Conservation (phyloP, 2,329 filamentous ascomycete species). For the Magnaporthales sp. region DNA sequence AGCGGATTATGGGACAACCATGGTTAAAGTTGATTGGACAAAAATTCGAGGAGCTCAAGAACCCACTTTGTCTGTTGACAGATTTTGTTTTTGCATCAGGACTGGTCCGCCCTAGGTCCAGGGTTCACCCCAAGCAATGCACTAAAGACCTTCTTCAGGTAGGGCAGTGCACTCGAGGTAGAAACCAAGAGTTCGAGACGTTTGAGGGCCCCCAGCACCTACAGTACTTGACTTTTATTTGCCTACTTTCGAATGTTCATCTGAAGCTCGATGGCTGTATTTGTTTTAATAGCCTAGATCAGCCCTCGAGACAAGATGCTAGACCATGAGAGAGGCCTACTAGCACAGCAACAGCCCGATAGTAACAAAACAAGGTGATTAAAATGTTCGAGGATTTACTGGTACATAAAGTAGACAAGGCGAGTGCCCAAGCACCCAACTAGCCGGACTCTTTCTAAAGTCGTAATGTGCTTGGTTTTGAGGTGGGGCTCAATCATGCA, state of each 20-base stretch:
- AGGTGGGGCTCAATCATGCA: neutral
- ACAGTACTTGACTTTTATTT: no score
- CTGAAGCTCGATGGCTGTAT: neutral
- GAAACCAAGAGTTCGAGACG: neutral
- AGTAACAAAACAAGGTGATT: neutral
- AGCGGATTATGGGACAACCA: neutral
- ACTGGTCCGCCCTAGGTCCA: no score
- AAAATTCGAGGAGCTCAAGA: neutral
- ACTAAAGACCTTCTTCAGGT: neutral
- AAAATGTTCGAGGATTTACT: neutral
- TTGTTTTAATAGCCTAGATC: neutral
- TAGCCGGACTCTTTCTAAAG: neutral
- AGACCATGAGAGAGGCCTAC: neutral
- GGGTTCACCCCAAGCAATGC: neutral
- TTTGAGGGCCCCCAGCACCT: no score
- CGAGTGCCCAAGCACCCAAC: no score
- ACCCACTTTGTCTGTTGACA: neutral
- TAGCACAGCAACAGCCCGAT: neutral
- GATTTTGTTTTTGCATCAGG: neutral
- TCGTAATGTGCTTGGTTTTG: neutral
- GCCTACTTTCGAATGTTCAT: neutral
- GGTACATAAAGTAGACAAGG: neutral
- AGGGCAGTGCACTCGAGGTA: neutral
- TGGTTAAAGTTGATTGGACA: neutral
- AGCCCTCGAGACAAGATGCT: neutral